These are phyloP conservation scores for Backusella sp. DNA, from an alignment of 192 early-diverging fungal species.

Conservation along the genomic window DNA sequence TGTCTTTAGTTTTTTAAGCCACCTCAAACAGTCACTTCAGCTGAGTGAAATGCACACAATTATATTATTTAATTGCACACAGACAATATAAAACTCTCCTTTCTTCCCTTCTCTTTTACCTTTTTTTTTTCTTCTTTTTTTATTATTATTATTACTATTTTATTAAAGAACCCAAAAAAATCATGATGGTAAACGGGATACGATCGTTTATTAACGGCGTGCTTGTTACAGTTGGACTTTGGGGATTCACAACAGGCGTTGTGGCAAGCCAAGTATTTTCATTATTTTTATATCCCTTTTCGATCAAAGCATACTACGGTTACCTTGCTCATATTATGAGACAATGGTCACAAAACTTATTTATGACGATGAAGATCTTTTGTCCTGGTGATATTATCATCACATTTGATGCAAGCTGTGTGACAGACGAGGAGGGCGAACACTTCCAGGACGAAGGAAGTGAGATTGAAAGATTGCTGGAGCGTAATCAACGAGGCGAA, in stretches of 20 bases:
- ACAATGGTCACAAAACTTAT: constrained; percentile 38
- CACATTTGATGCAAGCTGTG: constrained; percentile 42
- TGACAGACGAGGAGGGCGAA: constrained; percentile 16
- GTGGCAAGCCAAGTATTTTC: constrained; percentile 1
- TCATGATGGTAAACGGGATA: constrained; percentile 1
- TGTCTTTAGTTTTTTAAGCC: neutral
- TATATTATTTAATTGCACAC: neutral
- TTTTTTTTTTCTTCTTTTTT: constrained; percentile 5
- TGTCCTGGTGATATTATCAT: constrained; percentile 49
- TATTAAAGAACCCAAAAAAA: no score
- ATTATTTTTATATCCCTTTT: constrained; percentile 22
- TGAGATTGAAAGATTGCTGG: constrained; percentile 8
- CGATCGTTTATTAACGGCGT: neutral
- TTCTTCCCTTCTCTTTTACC: neutral
- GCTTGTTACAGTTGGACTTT: neutral
- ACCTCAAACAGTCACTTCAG: constrained; percentile 7
- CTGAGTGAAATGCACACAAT: constrained; percentile 3
- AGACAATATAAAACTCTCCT: neutral
- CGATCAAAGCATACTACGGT: neutral
- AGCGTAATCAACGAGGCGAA: constrained; percentile 20
- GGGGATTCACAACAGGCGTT: neutral
- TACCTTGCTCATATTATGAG: constrained; percentile 23
- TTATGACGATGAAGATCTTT: constrained; percentile 50
- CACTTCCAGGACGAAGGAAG: neutral
- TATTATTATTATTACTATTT: neutral